Conservation (phyloP, 306 rosid genomes). For the Elaeagnus macrophylla region DNA sequence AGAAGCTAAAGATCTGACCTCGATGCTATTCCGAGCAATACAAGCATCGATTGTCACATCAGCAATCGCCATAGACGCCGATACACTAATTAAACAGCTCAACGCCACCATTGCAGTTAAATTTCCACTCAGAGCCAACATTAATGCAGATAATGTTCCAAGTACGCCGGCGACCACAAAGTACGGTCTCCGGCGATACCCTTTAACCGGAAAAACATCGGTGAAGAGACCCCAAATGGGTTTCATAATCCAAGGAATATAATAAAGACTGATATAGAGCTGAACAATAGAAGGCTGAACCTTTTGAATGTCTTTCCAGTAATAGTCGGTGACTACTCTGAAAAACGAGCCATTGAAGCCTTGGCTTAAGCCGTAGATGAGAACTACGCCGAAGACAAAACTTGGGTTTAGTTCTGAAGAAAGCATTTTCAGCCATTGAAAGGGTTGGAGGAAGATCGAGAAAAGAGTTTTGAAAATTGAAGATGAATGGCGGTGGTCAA, state of each 20-base stretch:
- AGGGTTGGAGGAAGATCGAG: slow-evolving; percentile 24
- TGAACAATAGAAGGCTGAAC: slow-evolving; percentile 55
- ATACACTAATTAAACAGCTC: slow-evolving; percentile 36
- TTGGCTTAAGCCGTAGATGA: slow-evolving; percentile 50
- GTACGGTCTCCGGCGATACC: slow-evolving; percentile 49
- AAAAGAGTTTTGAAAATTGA: neutral
- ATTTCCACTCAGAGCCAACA: slow-evolving; percentile 16
- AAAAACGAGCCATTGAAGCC: slow-evolving; percentile 56
- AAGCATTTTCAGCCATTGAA: slow-evolving; percentile 44
- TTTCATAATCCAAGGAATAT: slow-evolving; percentile 64
- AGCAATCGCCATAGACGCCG: slow-evolving; percentile 50
- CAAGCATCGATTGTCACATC: slow-evolving; percentile 78
- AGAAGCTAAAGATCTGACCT: slow-evolving; percentile 41
- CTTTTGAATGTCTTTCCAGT: slow-evolving; percentile 72
- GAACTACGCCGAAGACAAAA: slow-evolving; percentile 38
- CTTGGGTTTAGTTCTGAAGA: slow-evolving; percentile 31
- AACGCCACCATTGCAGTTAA: slow-evolving; percentile 30
- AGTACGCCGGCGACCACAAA: slow-evolving; percentile 38
- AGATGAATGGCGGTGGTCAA: neutral
- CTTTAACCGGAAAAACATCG: slow-evolving; percentile 44
- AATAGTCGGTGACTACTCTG: slow-evolving; percentile 51
- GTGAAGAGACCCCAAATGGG: slow-evolving; percentile 71
- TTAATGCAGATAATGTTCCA: slow-evolving; percentile 27
- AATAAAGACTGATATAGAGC: slow-evolving; percentile 41
- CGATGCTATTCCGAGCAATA: slow-evolving; percentile 60